These are phyloP conservation scores for Neonectria neomacrospora DNA, from an alignment of 2,329 filamentous ascomycete genomes.

Conservation along the genomic window DNA sequence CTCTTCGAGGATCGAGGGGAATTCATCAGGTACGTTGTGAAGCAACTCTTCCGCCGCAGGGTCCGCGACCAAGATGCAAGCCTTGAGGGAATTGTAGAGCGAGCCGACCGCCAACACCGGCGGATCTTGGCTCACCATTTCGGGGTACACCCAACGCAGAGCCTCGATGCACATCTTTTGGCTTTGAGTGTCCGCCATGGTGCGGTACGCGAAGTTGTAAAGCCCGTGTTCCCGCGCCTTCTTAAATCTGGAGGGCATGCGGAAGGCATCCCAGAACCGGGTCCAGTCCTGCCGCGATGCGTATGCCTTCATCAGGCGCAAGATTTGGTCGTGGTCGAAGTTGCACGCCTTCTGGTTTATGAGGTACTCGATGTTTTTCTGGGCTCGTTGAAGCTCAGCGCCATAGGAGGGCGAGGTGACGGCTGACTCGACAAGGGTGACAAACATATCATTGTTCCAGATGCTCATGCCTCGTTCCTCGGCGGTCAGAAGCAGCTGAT, in stretches of 20 bases:
- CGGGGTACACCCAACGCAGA: conserved; percentile 65
- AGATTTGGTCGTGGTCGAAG: conserved; percentile 53
- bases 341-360: conserved; percentile 52
- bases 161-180: conserved; percentile 58
- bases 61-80: conserved; percentile 67
- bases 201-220: conserved; percentile 65
- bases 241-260: conserved; percentile 62
- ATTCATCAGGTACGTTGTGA: conserved; percentile 24
- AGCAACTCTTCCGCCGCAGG: conserved; percentile 55
- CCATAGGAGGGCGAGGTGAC: conserved; percentile 48
- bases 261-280: conserved; percentile 71
- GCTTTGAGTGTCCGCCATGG: conserved; percentile 58
- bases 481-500: conserved; percentile 57
- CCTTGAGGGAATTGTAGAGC: conserved; percentile 61
- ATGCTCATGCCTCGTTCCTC: conserved; percentile 58
- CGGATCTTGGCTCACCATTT: conserved; percentile 68
- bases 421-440: conserved; percentile 57
- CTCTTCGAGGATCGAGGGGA: conserved; percentile 26
- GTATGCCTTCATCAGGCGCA: conserved; percentile 59
- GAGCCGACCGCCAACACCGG: conserved; percentile 56
- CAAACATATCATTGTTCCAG: conserved; percentile 60
- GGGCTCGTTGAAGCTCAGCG: conserved; percentile 51
- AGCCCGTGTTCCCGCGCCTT: conserved; percentile 60
- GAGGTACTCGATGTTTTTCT: conserved; percentile 58
- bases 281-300: conserved; percentile 61